These are phyloP conservation scores for Podila verticillata DNA, from an alignment of 192 early-diverging fungal genomes.

Conservation along the genomic window DNA sequence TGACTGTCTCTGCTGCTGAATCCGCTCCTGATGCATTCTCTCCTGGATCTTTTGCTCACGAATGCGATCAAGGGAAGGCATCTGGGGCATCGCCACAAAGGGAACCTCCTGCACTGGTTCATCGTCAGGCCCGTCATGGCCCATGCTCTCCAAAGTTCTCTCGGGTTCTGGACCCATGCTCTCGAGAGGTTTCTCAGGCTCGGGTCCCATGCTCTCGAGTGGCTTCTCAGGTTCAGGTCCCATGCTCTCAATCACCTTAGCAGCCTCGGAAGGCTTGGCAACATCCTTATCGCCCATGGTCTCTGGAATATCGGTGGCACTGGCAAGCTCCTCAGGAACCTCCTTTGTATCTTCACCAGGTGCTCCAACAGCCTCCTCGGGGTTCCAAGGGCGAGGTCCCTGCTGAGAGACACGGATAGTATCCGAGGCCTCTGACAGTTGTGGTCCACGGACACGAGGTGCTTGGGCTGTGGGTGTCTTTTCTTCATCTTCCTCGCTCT, in stretches of 20 bases:
- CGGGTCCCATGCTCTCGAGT: conserved; percentile 43
- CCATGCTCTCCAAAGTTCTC: neutral
- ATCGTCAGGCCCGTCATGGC: neutral
- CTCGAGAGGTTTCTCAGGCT: conserved; percentile 33
- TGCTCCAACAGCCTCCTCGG: conserved; percentile 7
- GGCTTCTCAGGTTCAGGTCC: conserved; percentile 40
- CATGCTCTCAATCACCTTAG: conserved; percentile 29
- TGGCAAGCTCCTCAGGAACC: conserved; percentile 31
- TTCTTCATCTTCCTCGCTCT: conserved; percentile 29
- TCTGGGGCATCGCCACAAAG: conserved; percentile 38
- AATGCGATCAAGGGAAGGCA: conserved; percentile 35
- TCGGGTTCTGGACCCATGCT: conserved; percentile 45
- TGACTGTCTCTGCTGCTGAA: conserved; percentile 21
- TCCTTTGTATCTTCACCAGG: conserved; percentile 10
- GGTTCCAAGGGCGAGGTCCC: conserved; percentile 43
- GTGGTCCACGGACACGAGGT: conserved; percentile 30
- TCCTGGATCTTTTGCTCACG: conserved; percentile 35
- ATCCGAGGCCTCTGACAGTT: conserved; percentile 7
- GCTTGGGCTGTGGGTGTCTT: conserved; percentile 36
- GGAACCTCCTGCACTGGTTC: conserved; percentile 7
- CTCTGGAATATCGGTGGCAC: conserved; percentile 12
- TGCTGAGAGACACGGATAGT: conserved; percentile 31
- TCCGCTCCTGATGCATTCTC: conserved; percentile 25
- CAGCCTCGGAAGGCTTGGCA: neutral
- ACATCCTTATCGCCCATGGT: conserved; percentile 28